A percentile compares a stretch with the other conserved stretches of the same genome.
phyloP scores from a whole-genome alignment of 306 rosid genomes.

The Vigna hirtella region DNA sequence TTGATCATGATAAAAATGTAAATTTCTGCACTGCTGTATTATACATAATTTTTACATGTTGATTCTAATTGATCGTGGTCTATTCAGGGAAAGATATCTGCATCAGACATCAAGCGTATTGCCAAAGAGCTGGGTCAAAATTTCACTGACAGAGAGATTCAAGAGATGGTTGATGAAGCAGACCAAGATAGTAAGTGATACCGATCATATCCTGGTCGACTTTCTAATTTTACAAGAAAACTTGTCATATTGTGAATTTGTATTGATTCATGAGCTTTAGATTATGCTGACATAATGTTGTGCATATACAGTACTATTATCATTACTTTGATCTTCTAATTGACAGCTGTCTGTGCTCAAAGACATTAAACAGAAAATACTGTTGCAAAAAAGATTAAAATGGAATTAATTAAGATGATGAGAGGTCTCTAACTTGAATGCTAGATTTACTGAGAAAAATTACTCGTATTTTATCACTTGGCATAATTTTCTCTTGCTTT shows the following conservation, averaged over 20 bases:
- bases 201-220: conserved; percentile 31
- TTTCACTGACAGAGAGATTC: conserved; percentile 69
- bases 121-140: conserved; percentile 75
- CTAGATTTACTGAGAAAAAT: not conserved
- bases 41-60: not conserved
- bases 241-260: not conserved
- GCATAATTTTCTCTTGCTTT: not conserved
- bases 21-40: conserved; percentile 21
- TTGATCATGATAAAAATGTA: conserved; percentile 86
- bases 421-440: conserved; percentile 2
- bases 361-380: not conserved
- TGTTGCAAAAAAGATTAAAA: not conserved
- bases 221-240: conserved; percentile 13
- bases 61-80: conserved; percentile 34
- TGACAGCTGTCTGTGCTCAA: conserved; percentile 13
- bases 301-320: not conserved
- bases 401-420: conserved; percentile 8
- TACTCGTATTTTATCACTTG: conserved; percentile 7
- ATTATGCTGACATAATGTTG: conserved; percentile 15
- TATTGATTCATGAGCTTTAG: conserved; percentile 22
- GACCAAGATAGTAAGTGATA: conserved; percentile 71
- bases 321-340: conserved; percentile 26
- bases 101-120: conserved; percentile 72
- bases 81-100: conserved; percentile 89
- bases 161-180: conserved; percentile 81